phyloP scores from a whole-genome alignment of 179 eudicot genomes.

The Heliamphora ciliata region DNA sequence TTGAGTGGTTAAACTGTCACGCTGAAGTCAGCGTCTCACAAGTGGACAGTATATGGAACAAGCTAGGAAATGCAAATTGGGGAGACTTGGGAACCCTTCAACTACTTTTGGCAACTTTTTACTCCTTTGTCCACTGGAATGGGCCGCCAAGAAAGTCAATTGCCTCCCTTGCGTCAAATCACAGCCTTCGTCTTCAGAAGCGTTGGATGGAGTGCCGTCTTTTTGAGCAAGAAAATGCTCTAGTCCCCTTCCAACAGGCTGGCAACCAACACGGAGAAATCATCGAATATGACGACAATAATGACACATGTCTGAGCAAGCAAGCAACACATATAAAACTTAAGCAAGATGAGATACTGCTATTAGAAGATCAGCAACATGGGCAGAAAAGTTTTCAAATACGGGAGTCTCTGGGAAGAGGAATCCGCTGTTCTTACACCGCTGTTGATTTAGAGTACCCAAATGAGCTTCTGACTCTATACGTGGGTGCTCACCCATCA shows the following conservation, averaged over 20 bases:
- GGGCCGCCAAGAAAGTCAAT: slow-evolving; percentile 75
- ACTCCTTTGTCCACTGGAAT: slow-evolving; percentile 56
- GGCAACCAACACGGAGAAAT: slow-evolving; percentile 42
- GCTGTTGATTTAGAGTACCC: slow-evolving; percentile 52
- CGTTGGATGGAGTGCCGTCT: slow-evolving; percentile 57
- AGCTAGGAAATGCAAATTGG: slow-evolving; percentile 86
- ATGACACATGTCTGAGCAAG: slow-evolving; percentile 28
- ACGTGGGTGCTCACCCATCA: slow-evolving; percentile 82
- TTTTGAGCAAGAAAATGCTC: slow-evolving; percentile 30
- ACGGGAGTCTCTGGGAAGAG: slow-evolving; percentile 44
- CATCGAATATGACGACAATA: slow-evolving; percentile 41
- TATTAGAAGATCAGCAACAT: slow-evolving; percentile 51
- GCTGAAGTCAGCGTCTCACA: slow-evolving; percentile 56
- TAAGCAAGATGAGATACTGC: slow-evolving; percentile 51
- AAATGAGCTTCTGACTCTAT: slow-evolving; percentile 35
- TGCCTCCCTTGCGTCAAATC: slow-evolving; percentile 61
- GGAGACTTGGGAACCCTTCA: slow-evolving; percentile 74
- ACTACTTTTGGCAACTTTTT: slow-evolving; percentile 54
- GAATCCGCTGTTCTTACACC: slow-evolving; percentile 42
- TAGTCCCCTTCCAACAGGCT: slow-evolving; percentile 31
- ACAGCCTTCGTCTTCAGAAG: slow-evolving; percentile 70
- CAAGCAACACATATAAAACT: slow-evolving; percentile 43
- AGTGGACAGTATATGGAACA: slow-evolving; percentile 75
- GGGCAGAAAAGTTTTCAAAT: slow-evolving; percentile 50
- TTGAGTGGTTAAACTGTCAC: slow-evolving; percentile 62